These are phyloP conservation scores for Musa troglodytarum DNA, from an alignment of 176 grass and related monocot species.

Conservation along the genomic window DNA sequence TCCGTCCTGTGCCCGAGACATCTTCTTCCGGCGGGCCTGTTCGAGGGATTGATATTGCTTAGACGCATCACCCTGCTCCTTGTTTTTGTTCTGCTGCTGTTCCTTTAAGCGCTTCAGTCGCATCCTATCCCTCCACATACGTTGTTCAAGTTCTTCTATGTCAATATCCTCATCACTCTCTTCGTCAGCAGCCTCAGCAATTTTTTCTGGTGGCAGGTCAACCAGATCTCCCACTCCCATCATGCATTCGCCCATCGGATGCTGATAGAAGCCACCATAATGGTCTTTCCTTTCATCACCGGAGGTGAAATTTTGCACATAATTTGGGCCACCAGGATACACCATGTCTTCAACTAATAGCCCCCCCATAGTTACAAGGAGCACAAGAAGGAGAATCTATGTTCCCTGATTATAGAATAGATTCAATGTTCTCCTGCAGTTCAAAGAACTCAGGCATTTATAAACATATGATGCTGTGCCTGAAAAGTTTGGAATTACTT, in stretches of 20 bases:
- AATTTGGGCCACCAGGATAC: slow-evolving; percentile 5
- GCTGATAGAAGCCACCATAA: not conserved
- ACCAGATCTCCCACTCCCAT: slow-evolving; percentile 47
- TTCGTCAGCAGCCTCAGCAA: slow-evolving; percentile 24
- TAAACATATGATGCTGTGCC: not conserved
- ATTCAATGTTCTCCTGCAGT: not conserved
- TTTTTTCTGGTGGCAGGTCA: slow-evolving; percentile 35
- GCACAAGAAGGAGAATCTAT: no score
- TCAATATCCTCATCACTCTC: slow-evolving; percentile 44
- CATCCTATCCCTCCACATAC: slow-evolving; percentile 84
- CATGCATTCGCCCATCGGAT: slow-evolving; percentile 20
- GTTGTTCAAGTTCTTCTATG: slow-evolving; percentile 78
- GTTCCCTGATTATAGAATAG: no score
- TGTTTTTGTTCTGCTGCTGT: slow-evolving; percentile 27
- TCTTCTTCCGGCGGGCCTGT: slow-evolving; percentile 90
- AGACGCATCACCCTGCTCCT: slow-evolving; percentile 12
- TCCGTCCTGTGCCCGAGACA: slow-evolving; percentile 89
- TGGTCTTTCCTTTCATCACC: not conserved
- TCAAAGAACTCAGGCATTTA: not conserved
- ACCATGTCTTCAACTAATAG: slow-evolving; percentile 15
- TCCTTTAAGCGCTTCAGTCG: slow-evolving; percentile 73
- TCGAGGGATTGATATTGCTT: slow-evolving; percentile 42
- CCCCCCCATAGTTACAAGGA: slow-evolving; percentile 1
- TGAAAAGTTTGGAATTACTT: not conserved
- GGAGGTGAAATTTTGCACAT: slow-evolving; percentile 4